Conservation (phyloP, 305 asterid species). For the Solanum hybrid region DNA sequence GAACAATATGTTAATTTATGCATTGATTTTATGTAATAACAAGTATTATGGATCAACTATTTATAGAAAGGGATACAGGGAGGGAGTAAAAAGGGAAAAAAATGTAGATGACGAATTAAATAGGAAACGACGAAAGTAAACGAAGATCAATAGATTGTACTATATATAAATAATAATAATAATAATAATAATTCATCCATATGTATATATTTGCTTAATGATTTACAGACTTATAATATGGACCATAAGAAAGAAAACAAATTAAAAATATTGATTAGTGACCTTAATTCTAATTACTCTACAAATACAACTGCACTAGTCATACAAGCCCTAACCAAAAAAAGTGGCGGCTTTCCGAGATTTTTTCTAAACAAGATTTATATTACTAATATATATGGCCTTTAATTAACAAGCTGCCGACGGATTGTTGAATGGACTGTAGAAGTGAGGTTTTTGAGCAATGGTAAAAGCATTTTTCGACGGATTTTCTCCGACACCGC, state of each 20-base stretch:
- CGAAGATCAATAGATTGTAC: not conserved
- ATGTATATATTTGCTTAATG: slow-evolving; percentile 16
- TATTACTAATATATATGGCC: not conserved
- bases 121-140: not conserved
- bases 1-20: no score
- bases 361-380: not conserved
- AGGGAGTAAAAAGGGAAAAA: not conserved
- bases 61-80: no score
- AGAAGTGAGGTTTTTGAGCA: slow-evolving; percentile 63
- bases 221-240: slow-evolving; percentile 20
- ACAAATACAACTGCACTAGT: slow-evolving; percentile 23
- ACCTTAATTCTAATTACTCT: slow-evolving; percentile 22
- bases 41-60: no score
- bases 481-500: slow-evolving; percentile 28
- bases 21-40: no score
- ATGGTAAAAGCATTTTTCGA: slow-evolving; percentile 28
- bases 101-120: not conserved
- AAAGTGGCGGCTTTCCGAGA: slow-evolving; percentile 47
- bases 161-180: not conserved
- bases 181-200: slow-evolving; percentile 23
- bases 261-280: slow-evolving; percentile 27
- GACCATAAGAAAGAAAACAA: slow-evolving; percentile 2
- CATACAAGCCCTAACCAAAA: slow-evolving; percentile 57
- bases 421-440: slow-evolving; percentile 61
- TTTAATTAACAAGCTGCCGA: slow-evolving; percentile 69